A percentile compares a stretch with the other conserved stretches of the same genome.
Conservation (phyloP, 78 protist genomes). For the Chrysochromulina tobinii region DNA sequence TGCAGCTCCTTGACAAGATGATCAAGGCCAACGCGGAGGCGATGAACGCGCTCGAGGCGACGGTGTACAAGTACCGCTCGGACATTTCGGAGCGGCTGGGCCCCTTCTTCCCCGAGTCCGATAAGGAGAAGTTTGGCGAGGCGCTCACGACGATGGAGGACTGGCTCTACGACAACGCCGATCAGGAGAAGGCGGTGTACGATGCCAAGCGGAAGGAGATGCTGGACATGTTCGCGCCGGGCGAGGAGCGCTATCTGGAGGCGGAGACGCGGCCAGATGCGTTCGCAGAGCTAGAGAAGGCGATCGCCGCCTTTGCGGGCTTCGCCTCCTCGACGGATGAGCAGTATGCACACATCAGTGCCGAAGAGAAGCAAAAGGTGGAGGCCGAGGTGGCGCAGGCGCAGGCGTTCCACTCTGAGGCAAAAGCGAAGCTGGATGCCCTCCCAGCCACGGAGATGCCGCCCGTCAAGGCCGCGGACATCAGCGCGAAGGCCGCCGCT, state of each 20-base stretch:
- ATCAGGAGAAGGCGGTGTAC: background rate
- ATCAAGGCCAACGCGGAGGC: background rate
- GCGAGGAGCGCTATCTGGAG: background rate
- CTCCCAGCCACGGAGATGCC: background rate
- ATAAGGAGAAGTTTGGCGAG: background rate
- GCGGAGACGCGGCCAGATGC: background rate
- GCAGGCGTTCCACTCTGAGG: background rate
- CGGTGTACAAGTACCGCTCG: background rate
- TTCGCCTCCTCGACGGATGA: background rate
- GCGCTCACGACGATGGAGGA: background rate
- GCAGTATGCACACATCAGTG: background rate
- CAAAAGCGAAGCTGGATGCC: background rate
- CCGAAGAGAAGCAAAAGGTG: background rate
- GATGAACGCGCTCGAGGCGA: background rate
- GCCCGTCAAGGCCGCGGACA: background rate
- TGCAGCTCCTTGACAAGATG: background rate
- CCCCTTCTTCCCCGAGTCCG: background rate
- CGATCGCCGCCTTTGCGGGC: background rate
- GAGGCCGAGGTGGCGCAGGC: background rate
- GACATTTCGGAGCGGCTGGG: background rate
- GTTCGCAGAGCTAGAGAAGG: background rate
- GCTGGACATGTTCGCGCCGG: background rate
- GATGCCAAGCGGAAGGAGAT: background rate
- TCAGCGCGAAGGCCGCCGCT: background rate
- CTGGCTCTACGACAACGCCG: constrained; percentile 24